Base-by-base conservation (phyloP, 1,284 basidiomycete species). In the Stygiomarasmius scandens region DNA sequence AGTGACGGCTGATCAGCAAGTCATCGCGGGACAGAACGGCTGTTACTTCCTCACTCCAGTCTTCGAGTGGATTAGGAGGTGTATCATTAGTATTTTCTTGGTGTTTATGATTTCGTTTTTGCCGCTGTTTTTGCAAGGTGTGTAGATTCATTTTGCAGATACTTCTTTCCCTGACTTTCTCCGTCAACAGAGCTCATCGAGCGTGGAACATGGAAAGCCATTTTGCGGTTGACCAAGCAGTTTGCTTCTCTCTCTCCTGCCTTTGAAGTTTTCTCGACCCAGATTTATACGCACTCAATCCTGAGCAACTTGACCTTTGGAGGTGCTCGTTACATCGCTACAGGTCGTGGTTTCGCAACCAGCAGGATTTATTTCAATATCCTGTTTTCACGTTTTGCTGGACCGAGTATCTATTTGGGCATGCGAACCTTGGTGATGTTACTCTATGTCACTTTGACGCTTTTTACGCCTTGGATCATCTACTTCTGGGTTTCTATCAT, bases 291-390 rank as follows among this genome's bases (percentile, higher is more conserved):
- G 52, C 93, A 98, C 69, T 97, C 95, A 27, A 95, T 97, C 70
- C 76, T 96, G 64, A 96, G 89, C 74, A 95, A 97, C 75, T 78
- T 97, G 77, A 95, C 93, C 2, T 96, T 96, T 62, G 95, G 95
- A 74, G 95, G 95, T 59, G 95, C 95, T 52, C 86, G 95, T 60
- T 98, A 97, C 74, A 98, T 98, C 65, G 95, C 95, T n/a, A 98
- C 95, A n/a, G 95, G 95, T 58, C 92, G 95, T 83, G 95, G 95
- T 45, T 98, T 98, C 70, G 95, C 95, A 16, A 97, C 95, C 6
- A 92, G 93, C 20, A 84, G 95, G 56, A 93, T 96, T 63, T 91
- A 89, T 61, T 98, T 98, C 80, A 90, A 86, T 69, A 95, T 95
- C 64, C 78, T 97, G 20, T 96, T 95, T 78, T 97, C 95, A 63